phyloP scores from a whole-genome alignment of 2,329 filamentous ascomycete species.

The Arthrinium phaeospermum region DNA sequence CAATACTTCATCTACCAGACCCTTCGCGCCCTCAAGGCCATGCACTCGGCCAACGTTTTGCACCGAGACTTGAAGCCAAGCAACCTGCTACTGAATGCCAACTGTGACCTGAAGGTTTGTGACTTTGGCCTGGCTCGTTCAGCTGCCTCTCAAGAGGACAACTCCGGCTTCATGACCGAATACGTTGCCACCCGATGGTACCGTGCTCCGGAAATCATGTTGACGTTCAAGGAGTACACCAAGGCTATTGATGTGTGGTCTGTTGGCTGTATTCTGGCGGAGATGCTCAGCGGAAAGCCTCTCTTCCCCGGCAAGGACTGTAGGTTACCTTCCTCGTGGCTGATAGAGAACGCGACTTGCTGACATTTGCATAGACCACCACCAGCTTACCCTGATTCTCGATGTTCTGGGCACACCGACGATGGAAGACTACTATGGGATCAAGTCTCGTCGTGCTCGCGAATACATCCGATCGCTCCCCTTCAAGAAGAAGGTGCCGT shows the following conservation, averaged over 20 bases:
- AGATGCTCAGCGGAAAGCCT: conserved; percentile 99
- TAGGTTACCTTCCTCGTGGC: conserved; percentile 53
- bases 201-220: conserved; percentile 98
- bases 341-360: conserved; percentile 19
- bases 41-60: conserved; percentile 98
- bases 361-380: conserved; percentile 73
- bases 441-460: conserved; percentile 95
- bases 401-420: conserved; percentile 97
- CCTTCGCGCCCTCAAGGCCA: conserved; percentile 93
- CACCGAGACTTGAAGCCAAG: conserved; percentile 98
- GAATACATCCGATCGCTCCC: conserved; percentile 98
- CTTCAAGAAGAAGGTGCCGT: conserved; percentile 99
- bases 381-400: conserved; percentile 95
- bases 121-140: conserved; percentile 97
- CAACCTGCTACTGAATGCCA: conserved; percentile 95
- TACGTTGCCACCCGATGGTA: conserved; percentile 99
- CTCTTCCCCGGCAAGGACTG: conserved; percentile 98
- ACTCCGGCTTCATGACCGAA: conserved; percentile 99
- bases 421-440: conserved; percentile 99
- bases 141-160: conserved; percentile 96
- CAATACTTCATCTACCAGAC: conserved; percentile 99
- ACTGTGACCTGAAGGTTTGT: conserved; percentile 98
- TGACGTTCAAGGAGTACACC: conserved; percentile 99
- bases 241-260: conserved; percentile 99
- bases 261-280: conserved; percentile 95